Evolutionary conservation across 148 eudicot species (phyloP), one percentile per base, ranked within the genome.

Genomic region (Amaranthus palmeri): DNA sequence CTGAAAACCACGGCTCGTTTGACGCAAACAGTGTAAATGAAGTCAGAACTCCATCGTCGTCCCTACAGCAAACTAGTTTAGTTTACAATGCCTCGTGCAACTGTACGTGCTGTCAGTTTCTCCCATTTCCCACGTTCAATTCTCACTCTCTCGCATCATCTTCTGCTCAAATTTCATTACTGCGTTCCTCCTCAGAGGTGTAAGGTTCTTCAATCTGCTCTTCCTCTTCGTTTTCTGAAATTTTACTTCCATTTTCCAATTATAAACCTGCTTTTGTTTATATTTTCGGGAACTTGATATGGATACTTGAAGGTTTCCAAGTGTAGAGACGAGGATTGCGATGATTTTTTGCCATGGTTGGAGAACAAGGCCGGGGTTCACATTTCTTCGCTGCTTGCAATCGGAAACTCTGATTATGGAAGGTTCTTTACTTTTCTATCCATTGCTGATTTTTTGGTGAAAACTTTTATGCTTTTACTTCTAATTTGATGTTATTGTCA

Each of bases 281-380:
- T 3, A 8, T 52, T 45, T 56, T 25, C 56, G 25, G 6, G 10
- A 49, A 7, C 67, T 67, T 12, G 17, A 58, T 5, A 4, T 36
- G 51, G 43, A 10, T 62, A 7, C 63, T 76, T 69, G 67, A 9
- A 83, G 89, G 80, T 65, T 4, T 73, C 72, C 49, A 62, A 69
- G 47, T 76, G 54, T 70, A 36, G 58, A 68, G 86, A 86, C 61
- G 86, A 82, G n/a, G 82, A 82, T 3, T 80, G 75, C 65, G 73
- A 56, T 65, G 86, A 84, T 70, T 88, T 92, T 81, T 74, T 92
- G 83, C 87, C 86, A 13, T 92, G 97, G 97, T 74, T 92, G 71
- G 85, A 80, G 76, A 68, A 74, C 0, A 89, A 85, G 69, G 88
- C 92, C n/a, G 92, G 88, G 3, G 54, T 42, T 4, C 68, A 79